phyloP scores from a whole-genome alignment of 345 rosid species.

The Psidium friedrichsthalianum region DNA sequence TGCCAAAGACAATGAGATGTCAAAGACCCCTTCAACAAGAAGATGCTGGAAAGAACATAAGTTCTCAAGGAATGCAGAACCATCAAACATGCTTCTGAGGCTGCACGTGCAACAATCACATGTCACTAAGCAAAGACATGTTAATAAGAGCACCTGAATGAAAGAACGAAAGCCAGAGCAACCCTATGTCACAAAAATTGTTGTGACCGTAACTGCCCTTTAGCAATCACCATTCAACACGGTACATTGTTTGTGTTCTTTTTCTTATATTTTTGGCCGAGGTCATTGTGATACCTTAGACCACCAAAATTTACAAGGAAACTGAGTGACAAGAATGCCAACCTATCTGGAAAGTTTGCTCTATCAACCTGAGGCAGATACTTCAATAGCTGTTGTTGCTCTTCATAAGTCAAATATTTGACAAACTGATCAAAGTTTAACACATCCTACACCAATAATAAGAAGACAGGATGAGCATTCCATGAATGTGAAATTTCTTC shows the following conservation, averaged over 20 bases:
- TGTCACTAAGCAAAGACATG: neutral
- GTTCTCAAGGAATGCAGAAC: constrained; percentile 81
- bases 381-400: constrained; percentile 66
- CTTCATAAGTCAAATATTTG: constrained; percentile 56
- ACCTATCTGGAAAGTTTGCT: constrained; percentile 54
- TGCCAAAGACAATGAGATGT: constrained; percentile 35
- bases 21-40: constrained; percentile 77
- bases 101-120: constrained; percentile 27
- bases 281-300: neutral
- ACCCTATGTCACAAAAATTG: neutral
- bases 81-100: constrained; percentile 63
- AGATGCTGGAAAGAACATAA: constrained; percentile 55
- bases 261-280: neutral
- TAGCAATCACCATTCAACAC: neutral
- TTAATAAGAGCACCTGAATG: neutral
- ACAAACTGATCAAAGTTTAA: constrained; percentile 69
- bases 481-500: neutral
- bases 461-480: neutral
- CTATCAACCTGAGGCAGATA: constrained; percentile 62
- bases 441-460: constrained; percentile 44
- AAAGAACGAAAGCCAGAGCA: neutral
- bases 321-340: neutral
- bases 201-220: neutral
- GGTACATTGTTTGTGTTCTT: neutral
- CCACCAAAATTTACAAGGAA: neutral